These are phyloP conservation scores for Fusarium tuaranense DNA, from an alignment of 2,329 filamentous ascomycete genomes.

Conservation along the genomic window DNA sequence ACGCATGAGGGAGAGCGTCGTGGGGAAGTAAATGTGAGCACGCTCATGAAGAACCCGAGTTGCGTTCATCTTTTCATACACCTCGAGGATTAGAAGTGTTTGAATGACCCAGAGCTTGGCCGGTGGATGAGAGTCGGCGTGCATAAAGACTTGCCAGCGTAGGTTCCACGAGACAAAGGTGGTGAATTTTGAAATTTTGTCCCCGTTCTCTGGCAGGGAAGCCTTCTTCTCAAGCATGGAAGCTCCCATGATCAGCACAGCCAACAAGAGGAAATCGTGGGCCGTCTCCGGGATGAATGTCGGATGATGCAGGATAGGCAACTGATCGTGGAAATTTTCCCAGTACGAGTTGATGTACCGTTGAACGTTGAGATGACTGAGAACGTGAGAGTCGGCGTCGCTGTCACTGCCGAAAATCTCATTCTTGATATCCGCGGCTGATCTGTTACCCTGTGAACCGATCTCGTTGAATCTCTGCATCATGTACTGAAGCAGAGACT, in stretches of 20 bases:
- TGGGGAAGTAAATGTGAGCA: slow-evolving; percentile 47
- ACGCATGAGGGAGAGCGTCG: slow-evolving; percentile 44
- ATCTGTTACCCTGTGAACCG: slow-evolving; percentile 42
- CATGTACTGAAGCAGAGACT: slow-evolving; percentile 45
- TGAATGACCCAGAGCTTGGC: slow-evolving; percentile 46
- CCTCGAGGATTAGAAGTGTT: slow-evolving; percentile 42
- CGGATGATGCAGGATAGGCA: slow-evolving; percentile 43
- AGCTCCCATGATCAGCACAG: slow-evolving; percentile 45
- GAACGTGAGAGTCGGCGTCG: slow-evolving; percentile 42
- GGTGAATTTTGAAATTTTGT: slow-evolving; percentile 45
- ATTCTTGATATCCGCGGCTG: slow-evolving; percentile 44
- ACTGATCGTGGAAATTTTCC: slow-evolving; percentile 45
- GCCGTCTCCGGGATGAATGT: slow-evolving; percentile 44
- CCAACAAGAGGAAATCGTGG: slow-evolving; percentile 43
- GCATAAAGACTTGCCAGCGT: slow-evolving; percentile 46
- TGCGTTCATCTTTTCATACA: slow-evolving; percentile 45
- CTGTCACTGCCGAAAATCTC: slow-evolving; percentile 45
- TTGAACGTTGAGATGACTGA: slow-evolving; percentile 42
- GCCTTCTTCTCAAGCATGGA: slow-evolving; percentile 44
- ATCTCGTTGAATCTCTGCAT: slow-evolving; percentile 46
- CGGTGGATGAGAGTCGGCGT: slow-evolving; percentile 44
- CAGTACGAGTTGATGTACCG: slow-evolving; percentile 44
- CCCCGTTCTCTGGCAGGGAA: slow-evolving; percentile 25
- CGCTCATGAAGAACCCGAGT: slow-evolving; percentile 44
- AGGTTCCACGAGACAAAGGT: slow-evolving; percentile 46